phyloP scores from a whole-genome alignment of 2,329 filamentous ascomycete genomes.

The Exserohilum turcica region DNA sequence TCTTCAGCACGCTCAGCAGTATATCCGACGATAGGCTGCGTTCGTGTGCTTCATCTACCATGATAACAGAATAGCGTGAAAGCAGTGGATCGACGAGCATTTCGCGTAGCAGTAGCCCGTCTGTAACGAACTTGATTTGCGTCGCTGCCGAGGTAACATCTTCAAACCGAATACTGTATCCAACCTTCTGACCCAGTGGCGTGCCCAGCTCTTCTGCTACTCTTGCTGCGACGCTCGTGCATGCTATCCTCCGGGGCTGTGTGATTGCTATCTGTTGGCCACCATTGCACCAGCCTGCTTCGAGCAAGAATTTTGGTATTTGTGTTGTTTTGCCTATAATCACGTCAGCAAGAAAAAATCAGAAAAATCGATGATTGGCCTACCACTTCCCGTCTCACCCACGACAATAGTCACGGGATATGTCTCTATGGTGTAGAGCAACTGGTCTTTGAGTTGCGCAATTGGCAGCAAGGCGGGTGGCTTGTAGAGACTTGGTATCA shows the following conservation, averaged over 20 bases:
- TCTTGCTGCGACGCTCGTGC: constrained; percentile 51
- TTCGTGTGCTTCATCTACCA: constrained; percentile 98
- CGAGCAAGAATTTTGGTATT: constrained; percentile 86
- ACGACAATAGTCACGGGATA: constrained; percentile 85
- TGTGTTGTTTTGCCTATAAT: constrained; percentile 83
- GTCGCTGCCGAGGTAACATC: constrained; percentile 86
- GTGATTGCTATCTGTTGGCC: constrained; percentile 87
- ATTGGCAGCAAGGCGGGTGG: constrained; percentile 85
- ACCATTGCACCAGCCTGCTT: constrained; percentile 85
- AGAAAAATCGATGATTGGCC: background rate
- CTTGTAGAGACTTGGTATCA: constrained; percentile 84
- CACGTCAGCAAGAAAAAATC: background rate
- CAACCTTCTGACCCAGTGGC: constrained; percentile 81
- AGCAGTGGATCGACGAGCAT: constrained; percentile 90
- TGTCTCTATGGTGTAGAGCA: constrained; percentile 87
- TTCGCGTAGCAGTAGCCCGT: constrained; percentile 88
- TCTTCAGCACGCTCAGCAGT: constrained; percentile 86
- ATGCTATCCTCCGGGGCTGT: constrained; percentile 54
- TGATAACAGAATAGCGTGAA: constrained; percentile 90
- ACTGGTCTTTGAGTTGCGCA: constrained; percentile 74
- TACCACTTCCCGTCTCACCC: constrained; percentile 81
- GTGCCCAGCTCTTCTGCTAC: constrained; percentile 83
- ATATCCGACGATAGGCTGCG: constrained; percentile 91
- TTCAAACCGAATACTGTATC: constrained; percentile 91
- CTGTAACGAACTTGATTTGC: constrained; percentile 92